phyloP scores from a whole-genome alignment of 2,329 filamentous ascomycete genomes.

The Ophiosphaerella narmari region DNA sequence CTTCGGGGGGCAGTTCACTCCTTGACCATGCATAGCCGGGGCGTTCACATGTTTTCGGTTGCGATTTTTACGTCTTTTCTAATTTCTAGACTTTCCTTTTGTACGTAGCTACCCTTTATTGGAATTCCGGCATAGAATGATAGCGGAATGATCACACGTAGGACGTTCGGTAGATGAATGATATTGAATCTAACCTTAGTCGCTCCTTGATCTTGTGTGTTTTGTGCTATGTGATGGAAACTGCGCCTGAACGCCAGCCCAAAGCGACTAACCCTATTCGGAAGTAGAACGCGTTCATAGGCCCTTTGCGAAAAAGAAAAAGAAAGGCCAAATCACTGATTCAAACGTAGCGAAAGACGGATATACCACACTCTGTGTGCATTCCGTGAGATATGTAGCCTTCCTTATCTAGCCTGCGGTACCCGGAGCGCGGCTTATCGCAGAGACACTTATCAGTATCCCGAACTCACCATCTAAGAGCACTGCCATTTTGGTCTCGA shows the following conservation, averaged over 20 bases:
- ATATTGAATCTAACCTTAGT: constrained; percentile 8
- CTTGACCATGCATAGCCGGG: constrained; percentile 29
- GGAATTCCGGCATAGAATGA: constrained; percentile 8
- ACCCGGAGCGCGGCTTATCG: no score
- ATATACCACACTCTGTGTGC: no score
- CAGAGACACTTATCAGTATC: no score
- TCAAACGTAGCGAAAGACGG: no score
- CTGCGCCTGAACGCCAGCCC: not conserved
- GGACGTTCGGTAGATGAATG: constrained; percentile 54
- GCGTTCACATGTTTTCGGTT: constrained; percentile 12
- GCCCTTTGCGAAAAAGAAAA: no score
- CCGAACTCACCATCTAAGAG: no score
- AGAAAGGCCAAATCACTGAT: no score
- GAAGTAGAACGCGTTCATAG: no score
- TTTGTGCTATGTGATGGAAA: not conserved
- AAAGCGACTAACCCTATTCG: no score
- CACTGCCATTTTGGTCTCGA: no score
- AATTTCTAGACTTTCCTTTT: constrained; percentile 15
- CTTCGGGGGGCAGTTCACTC: constrained; percentile 11
- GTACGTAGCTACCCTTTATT: constrained; percentile 1
- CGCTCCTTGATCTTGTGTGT: constrained; percentile 8
- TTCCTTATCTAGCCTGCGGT: no score
- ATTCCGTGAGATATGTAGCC: no score
- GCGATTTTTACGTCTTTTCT: constrained; percentile 2
- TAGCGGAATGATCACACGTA: constrained; percentile 64